These are phyloP conservation scores for Macroventuria anomochaeta DNA, from an alignment of 2,329 filamentous ascomycete species.

Conservation along the genomic window DNA sequence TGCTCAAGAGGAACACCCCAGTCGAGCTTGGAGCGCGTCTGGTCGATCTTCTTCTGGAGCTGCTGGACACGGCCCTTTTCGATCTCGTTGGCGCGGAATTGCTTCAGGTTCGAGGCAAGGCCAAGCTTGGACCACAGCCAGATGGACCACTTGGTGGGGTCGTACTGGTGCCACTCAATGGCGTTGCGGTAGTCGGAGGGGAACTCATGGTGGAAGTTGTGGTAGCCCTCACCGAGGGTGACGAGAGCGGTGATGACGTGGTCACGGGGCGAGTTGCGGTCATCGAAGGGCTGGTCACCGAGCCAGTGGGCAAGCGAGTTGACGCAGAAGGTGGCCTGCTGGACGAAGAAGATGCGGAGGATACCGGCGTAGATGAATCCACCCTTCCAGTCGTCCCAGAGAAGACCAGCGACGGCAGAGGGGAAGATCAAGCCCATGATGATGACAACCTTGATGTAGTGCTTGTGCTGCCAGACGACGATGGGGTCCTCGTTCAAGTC, in stretches of 20 bases:
- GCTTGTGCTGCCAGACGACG: conserved; percentile 58
- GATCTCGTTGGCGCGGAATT: conserved; percentile 54
- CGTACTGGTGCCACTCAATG: conserved; percentile 52
- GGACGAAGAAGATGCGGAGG: conserved; percentile 60
- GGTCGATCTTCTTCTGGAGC: conserved; percentile 55
- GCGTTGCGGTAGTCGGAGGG: conserved; percentile 55
- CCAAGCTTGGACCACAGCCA: conserved; percentile 53
- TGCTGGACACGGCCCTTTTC: conserved; percentile 55
- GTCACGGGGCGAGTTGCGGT: conserved; percentile 53
- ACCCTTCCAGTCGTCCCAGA: conserved; percentile 58
- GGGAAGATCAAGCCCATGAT: conserved; percentile 58
- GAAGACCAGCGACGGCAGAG: conserved; percentile 55
- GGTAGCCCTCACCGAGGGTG: conserved; percentile 54
- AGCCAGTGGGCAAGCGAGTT: conserved; percentile 63
- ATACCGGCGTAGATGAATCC: conserved; percentile 61
- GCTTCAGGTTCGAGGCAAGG: conserved; percentile 53
- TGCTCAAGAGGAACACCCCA: conserved; percentile 54
- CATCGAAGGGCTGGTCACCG: conserved; percentile 55
- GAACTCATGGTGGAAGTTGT: conserved; percentile 56
- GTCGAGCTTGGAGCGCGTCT: conserved; percentile 52
- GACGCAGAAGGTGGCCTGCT: conserved; percentile 62
- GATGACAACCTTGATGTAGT: conserved; percentile 58
- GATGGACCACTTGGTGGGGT: conserved; percentile 55
- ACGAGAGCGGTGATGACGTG: conserved; percentile 53
- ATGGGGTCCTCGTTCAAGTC: conserved; percentile 60